Base-by-base conservation (phyloP, 78 protist species). In the Dictyostelium firmibasis region DNA sequence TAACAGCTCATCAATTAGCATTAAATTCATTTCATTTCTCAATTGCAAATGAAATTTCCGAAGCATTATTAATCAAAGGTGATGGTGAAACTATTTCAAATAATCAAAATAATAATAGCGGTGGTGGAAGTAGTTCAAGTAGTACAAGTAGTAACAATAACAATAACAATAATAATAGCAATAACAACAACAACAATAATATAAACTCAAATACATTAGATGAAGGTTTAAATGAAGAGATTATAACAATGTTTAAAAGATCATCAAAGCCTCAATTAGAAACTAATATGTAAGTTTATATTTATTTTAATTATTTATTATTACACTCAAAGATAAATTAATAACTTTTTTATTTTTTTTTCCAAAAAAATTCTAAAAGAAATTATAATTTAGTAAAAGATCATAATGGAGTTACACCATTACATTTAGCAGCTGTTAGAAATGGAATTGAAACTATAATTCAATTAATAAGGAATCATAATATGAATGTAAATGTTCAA, bases 1-100 rank as follows among this genome's bases (percentile, higher is more conserved):
- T 67, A 41, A 81, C 94, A 27, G 81, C 94, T 7, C 94, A 81
- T 6, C 94, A 89, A 69, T 43, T 89, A 8, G 94, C 94, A 67
- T 44, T 81, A 20, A 89, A 89, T 69, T 81, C 87, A 29, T 81
- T 64, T 67, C 94, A 89, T 47, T 81, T 81, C 31, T 38, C 85
- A 69, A 25, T 89, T 60, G 85, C 94, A 13, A 78, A 89, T 31
- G 87, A 81, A 38, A 89, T 89, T 3, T 41, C 86, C 16, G 94
- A 89, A 47, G 86, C 85, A 38, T 43, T 89, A 18, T 70, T 81
- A 27, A 89, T 23, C 70, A 89, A 57, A 81, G 94, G 72, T 70
- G 94, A 81, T 69, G 75, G 75, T 78, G 77, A 62, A 20, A 9
- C 20, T 27, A 44, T 25, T 8, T 20, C 35, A 13, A 33, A 33